A percentile compares a stretch with the other conserved stretches of the same genome.
Evolutionary conservation across 2,329 filamentous ascomycete genomes (phyloP).

Genomic region (Trichoderma atroviride): DNA sequence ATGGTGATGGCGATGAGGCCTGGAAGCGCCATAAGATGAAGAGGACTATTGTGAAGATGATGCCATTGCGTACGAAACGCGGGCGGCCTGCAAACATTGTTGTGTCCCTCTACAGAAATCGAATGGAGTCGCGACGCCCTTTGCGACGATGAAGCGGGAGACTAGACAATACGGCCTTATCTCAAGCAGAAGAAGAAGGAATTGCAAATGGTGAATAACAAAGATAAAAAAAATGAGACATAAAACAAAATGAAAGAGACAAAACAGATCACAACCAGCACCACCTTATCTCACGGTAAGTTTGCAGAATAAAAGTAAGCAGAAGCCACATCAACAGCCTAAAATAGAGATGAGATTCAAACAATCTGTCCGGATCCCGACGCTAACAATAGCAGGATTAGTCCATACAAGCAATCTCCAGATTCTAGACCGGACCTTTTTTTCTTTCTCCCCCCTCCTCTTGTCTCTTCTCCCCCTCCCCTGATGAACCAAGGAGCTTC

Average conservation of each 20-base stretch:
- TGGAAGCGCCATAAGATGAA: conserved; percentile 15
- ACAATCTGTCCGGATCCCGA: not conserved
- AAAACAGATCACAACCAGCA: not conserved
- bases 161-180: not conserved
- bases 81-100: conserved; percentile 24
- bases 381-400: not conserved
- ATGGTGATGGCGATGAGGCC: not conserved
- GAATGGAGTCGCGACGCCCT: not conserved
- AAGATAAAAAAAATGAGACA: not conserved
- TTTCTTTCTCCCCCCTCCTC: too few species aligned
- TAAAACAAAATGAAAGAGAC: not conserved
- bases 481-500: not conserved
- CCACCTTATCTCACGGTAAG: not conserved
- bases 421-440: not conserved
- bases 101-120: not conserved
- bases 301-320: not conserved
- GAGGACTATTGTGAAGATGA: conserved; percentile 6
- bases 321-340: not conserved
- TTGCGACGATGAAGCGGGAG: not conserved
- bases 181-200: not conserved
- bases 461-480: not conserved
- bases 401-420: not conserved
- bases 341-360: not conserved
- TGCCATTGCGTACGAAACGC: conserved; percentile 19
- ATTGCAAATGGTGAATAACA: not conserved